These are phyloP conservation scores for Cercospora sesami DNA, from an alignment of 2,329 filamentous ascomycete genomes.

Conservation along the genomic window DNA sequence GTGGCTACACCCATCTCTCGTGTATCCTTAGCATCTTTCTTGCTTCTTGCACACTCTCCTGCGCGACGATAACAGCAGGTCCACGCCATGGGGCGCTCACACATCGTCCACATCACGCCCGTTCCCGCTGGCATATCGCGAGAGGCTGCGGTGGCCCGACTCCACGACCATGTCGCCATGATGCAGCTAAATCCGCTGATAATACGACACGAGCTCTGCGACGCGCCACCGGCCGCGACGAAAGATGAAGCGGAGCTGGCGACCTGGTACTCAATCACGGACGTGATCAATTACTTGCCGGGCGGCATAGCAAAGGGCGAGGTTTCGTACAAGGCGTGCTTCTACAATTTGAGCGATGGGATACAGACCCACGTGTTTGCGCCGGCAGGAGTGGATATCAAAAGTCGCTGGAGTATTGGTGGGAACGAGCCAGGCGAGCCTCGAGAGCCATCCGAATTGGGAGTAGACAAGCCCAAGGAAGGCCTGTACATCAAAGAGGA, in stretches of 20 bases:
- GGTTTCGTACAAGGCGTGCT: slow-evolving; percentile 76
- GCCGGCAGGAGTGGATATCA: slow-evolving; percentile 76
- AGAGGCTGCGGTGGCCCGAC: slow-evolving; percentile 69
- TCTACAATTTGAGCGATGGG: slow-evolving; percentile 70
- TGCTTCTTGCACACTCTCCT: not conserved
- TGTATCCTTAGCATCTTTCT: not conserved
- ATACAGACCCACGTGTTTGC: slow-evolving; percentile 83
- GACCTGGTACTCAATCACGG: slow-evolving; percentile 76
- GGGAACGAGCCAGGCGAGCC: slow-evolving; percentile 72
- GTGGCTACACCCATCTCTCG: not conserved
- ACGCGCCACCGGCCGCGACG: slow-evolving; percentile 64
- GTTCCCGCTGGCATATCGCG: slow-evolving; percentile 68
- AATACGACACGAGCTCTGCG: slow-evolving; percentile 67
- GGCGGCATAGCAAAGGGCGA: slow-evolving; percentile 64
- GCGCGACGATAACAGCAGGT: not conserved
- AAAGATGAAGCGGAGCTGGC: slow-evolving; percentile 68
- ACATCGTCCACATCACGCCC: slow-evolving; percentile 77
- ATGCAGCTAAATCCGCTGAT: slow-evolving; percentile 86
- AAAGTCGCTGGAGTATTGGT: slow-evolving; percentile 79
- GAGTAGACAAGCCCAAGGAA: slow-evolving; percentile 58
- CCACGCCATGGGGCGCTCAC: slow-evolving; percentile 11
- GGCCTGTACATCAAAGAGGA: slow-evolving; percentile 85
- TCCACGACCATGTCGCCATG: slow-evolving; percentile 78
- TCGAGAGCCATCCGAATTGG: slow-evolving; percentile 62
- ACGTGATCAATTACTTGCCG: slow-evolving; percentile 73